Evolutionary conservation across 2,329 filamentous ascomycete species (phyloP).

Genomic region (Diaporthe citriasiana): DNA sequence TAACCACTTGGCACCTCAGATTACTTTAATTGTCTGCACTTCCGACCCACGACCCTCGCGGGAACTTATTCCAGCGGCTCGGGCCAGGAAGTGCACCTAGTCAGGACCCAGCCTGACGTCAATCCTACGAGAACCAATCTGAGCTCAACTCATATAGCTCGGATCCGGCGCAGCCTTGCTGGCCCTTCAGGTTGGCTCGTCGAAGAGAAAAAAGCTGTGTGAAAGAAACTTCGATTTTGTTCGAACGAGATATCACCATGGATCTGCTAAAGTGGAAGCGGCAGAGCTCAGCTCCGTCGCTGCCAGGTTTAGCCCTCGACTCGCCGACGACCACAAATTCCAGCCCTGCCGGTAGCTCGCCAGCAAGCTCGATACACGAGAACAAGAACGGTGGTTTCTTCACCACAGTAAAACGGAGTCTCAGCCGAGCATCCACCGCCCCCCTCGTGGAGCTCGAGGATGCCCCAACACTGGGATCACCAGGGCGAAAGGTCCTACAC

Average conservation of each 20-base stretch:
- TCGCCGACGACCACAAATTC: conserved; percentile 40
- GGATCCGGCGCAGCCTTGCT: background rate
- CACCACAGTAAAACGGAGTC: conserved; percentile 45
- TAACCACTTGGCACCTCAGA: conserved; percentile 1
- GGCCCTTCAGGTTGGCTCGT: background rate
- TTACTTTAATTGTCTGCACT: conserved; percentile 24
- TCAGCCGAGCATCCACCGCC: conserved; percentile 46
- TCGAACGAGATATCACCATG: conserved; percentile 14
- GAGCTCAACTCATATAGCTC: conserved; percentile 8
- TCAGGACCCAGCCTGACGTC: conserved; percentile 35
- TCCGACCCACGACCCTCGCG: conserved; percentile 18
- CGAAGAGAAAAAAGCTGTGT: background rate
- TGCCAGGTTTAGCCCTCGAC: conserved; percentile 40
- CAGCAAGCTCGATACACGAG: conserved; percentile 46
- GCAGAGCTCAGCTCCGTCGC: conserved; percentile 41
- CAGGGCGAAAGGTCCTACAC: conserved; percentile 38
- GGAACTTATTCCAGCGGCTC: conserved; percentile 36
- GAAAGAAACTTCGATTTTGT: background rate
- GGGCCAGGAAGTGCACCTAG: conserved; percentile 38
- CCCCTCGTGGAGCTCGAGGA: conserved; percentile 36
- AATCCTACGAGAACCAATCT: conserved; percentile 33
- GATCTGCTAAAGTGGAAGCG: conserved; percentile 42
- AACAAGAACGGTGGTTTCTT: conserved; percentile 46
- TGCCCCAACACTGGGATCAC: conserved; percentile 26
- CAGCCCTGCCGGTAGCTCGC: conserved; percentile 43